Base-by-base conservation (phyloP, 805 yeast genomes). In the Pichia occidentalis region DNA sequence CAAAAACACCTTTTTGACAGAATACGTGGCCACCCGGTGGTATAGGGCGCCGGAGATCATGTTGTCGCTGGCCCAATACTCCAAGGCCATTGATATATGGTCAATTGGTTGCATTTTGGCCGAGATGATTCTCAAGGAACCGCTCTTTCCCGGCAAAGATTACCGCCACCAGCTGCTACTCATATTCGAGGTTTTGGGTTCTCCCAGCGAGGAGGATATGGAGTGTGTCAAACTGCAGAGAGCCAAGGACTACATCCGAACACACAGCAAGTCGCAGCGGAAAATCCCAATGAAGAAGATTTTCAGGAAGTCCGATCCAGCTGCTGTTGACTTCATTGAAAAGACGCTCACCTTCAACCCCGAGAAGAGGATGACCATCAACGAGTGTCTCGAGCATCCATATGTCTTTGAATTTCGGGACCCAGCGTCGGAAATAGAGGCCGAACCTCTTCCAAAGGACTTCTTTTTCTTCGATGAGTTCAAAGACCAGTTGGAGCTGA, bases 11-110 rank as follows among this genome's bases (percentile, higher is more conserved):
- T 71, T 71, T 46, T 64, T 82, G 64, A 83, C 90, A 0, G 90
- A 83, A 53, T 83, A 83, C 48, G 92, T 83, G 4, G 90, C 90
- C 3, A 83, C 92, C 7, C 64, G 92, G 49, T 83, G 90, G 90
- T 83, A 83, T 54, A 63, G 92, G 37, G 90, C 90, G 0, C 90
- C 90, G 0, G 92, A 83, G 56, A 80, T 83, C 40, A 83, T 83
- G 90, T 60, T 83, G 20, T 75, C 85, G 1, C 69, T 73, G 43
- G 77, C 83, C 28, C 79, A 78, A 50, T 83, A 83, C 47, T 73
- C 88, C 2, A 75, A 80, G 7, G 85, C 87, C 1, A 79, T 83
- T 43, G 92, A 83, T 53, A 67, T 82, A 12, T 83, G 92, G 92
- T 77, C 86, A 0, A 77, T 80, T 28, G 92, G 90, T 0, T 82